Base-by-base conservation (phyloP, 73 alveolate species). In the Tetrahymena borealis region DNA sequence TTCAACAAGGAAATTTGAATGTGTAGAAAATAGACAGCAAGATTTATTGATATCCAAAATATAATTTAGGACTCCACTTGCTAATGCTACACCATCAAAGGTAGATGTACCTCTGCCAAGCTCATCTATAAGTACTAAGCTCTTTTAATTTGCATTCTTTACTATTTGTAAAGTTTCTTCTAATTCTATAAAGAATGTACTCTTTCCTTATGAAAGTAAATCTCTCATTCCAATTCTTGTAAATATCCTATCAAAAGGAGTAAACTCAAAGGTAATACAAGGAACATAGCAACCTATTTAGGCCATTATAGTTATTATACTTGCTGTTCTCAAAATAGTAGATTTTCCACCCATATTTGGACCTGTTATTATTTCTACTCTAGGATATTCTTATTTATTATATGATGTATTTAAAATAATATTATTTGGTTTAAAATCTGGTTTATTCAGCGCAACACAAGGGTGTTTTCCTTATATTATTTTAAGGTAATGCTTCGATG, bases 341-440 rank as follows among this genome's bases (percentile, higher is more conserved):
- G 99, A 96, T 95, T 98, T 98, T 20, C 99, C 99, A 33, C 99
- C 99, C 99, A 98, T 97, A 93, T 98, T 98, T 11, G 99, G 99
- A 16, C 99, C 99, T 37, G 99, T 98, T 90, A 98, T 33, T 33
- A 95, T 79, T 79, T 39, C 15, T 32, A 93, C 90, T 39, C 78
- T 93, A 32, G 43, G 37, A 31, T 60, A 37, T 12, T 93, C 41
- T 15, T 31, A 28, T 2, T 92, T 92, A 78, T 79, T 93, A 90
- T 93, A 91, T 13, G 40, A 39, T 12, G 90, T 33, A 36, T 93
- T 93, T 31, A 97, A 90, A 90, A 60, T 60, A 18, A 60, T 60
- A 60, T 9, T 60, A n/a, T 60, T 60, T 4, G 96, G 95, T 36
- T 94, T 90, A 4, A 92, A 40, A 18, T 79, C 91, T 39, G 36